Evolutionary conservation across 768 basidiomycete genomes (phyloP).

Genomic region (Suillus spraguei): DNA sequence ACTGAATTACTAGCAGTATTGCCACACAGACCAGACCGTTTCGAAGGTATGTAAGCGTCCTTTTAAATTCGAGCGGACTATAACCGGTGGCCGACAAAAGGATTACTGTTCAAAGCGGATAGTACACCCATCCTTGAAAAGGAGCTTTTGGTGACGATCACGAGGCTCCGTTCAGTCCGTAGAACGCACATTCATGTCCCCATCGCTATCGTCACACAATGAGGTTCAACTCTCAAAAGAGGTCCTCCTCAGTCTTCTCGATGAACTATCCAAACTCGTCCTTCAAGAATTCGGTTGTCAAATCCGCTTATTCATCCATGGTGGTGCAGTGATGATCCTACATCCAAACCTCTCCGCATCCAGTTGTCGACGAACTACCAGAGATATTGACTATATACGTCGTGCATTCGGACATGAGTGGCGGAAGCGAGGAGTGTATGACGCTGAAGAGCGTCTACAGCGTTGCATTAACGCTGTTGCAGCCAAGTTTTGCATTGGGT

Average conservation of each 20-base stretch:
- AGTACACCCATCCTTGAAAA: not conserved
- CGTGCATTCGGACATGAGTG: conserved; percentile 63
- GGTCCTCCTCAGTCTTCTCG: conserved; percentile 48
- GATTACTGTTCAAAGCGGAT: not conserved
- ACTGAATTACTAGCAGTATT: not conserved
- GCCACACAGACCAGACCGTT: not conserved
- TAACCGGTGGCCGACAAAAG: not conserved
- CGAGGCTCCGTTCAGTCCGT: conserved; percentile 2
- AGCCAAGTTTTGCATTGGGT: conserved; percentile 46
- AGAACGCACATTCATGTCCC: conserved; percentile 17
- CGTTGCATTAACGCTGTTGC: conserved; percentile 62
- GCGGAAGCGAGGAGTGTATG: conserved; percentile 45
- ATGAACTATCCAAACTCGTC: conserved; percentile 53
- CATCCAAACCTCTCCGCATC: conserved; percentile 46
- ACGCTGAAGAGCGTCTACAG: conserved; percentile 58
- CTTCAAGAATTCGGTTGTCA: conserved; percentile 48
- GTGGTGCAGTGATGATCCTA: conserved; percentile 75
- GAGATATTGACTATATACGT: conserved; percentile 70
- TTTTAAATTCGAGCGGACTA: not conserved
- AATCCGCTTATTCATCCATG: conserved; percentile 67
- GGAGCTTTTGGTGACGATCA: not conserved
- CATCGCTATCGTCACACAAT: conserved; percentile 30
- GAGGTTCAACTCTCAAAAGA: conserved; percentile 32
- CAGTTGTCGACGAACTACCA: conserved; percentile 52
- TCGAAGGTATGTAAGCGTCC: not conserved